Evolutionary conservation across 2,329 filamentous ascomycete genomes (phyloP).

Genomic region (Phaeosphaeriaceae sp.): DNA sequence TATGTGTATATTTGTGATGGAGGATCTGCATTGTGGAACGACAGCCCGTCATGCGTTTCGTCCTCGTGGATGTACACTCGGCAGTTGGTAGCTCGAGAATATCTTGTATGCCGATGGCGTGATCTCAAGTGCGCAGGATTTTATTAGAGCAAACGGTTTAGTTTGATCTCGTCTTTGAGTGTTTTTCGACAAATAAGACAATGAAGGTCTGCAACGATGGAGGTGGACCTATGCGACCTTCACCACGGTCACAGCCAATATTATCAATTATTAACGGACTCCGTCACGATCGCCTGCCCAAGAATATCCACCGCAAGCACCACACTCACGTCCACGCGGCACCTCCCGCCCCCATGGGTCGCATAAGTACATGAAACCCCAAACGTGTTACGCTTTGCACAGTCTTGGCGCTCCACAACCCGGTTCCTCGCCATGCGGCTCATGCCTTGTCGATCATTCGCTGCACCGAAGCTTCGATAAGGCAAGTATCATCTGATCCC

Average conservation of each 20-base stretch:
- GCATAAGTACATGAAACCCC: not conserved
- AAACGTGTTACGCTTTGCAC: not conserved
- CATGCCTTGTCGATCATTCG: not conserved
- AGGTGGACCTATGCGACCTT: not conserved
- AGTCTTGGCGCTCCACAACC: not conserved
- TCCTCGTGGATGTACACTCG: not conserved
- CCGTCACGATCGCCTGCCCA: too few species aligned
- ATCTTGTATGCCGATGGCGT: not conserved
- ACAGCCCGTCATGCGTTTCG: not conserved
- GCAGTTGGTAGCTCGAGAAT: not conserved
- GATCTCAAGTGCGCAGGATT: not conserved
- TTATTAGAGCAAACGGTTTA: not conserved
- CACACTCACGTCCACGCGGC: not conserved
- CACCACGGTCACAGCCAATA: not conserved
- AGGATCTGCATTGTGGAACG: conserved; percentile 1
- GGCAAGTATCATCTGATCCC: not conserved
- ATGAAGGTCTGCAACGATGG: too few species aligned
- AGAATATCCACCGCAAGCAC: too few species aligned
- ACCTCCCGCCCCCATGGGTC: not conserved
- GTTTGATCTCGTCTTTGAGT: not conserved
- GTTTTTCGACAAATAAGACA: not conserved
- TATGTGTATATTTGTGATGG: not conserved
- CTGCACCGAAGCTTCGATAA: not conserved
- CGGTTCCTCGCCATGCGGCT: not conserved
- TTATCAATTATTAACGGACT: too few species aligned